Base-by-base conservation (phyloP, 768 basidiomycete genomes). In the Hysterangium stoloniferum region DNA sequence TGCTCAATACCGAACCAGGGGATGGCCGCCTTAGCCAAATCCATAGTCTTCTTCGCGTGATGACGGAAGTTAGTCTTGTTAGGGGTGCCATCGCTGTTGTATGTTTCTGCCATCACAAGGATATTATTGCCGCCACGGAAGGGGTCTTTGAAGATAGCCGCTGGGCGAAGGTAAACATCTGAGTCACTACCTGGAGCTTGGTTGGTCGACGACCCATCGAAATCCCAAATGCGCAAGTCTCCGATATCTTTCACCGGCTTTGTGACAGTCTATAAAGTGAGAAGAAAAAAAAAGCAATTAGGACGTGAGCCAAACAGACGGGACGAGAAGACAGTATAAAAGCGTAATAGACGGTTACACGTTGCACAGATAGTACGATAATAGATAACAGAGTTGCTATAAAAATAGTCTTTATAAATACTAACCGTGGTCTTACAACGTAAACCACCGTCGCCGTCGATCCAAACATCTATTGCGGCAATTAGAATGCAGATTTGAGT, bases 1-100 rank as follows among this genome's bases (percentile, higher is more conserved):
- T 99, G 96, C 70, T 98, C 95, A 56, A 98, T 75, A 72, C 95
- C 93, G 68, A 99, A 98, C 96, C 96, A 99, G 28, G 96, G 96
- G 48, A 71, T 72, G 20, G 62, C 15, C 1, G 81, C 82, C 70
- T 88, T 88, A 60, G 85, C 88, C 52, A 83, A 79, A 53, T 98
- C 93, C 91, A 99, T 97, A 62, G 84, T 75, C 77, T 99, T 98
- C 67, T 84, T 84, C 54, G 91, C 86, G 60, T 89, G 81, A 66
- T 95, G 86, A 57, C 96, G 91, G 78, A 80, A 80, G 78, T 99
- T 99, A 66, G 91, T 94, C 68, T 77, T 79, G 77, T 98, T 98
- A 52, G 95, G 94, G 31, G 93, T 96, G 54, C 96, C 96, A 59
- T 99, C 96, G 72, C 81, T 96, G 83, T 96, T 96, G 82, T 95